These are phyloP conservation scores for Phyllosticta citribraziliensis DNA, from an alignment of 2,329 filamentous ascomycete genomes.

Conservation along the genomic window DNA sequence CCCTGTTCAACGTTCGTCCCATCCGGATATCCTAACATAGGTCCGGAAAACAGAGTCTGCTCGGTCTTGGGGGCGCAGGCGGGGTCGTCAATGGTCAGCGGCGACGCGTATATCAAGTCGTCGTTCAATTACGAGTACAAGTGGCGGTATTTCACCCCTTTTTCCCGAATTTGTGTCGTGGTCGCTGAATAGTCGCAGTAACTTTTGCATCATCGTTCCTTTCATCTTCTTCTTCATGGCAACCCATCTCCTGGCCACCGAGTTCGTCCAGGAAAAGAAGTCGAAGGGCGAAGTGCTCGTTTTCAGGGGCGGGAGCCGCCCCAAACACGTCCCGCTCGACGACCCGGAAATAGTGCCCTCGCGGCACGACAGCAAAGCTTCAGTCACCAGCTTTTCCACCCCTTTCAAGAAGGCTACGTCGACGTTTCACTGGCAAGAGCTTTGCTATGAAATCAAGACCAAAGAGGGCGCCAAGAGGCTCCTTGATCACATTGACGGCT, in stretches of 20 bases:
- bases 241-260: constrained; percentile 35
- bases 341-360: constrained; percentile 31
- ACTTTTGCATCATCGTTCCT: constrained; percentile 36
- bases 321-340: constrained; percentile 26
- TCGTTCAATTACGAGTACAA: constrained; percentile 28
- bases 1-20: constrained; percentile 38
- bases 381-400: constrained; percentile 24
- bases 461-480: constrained; percentile 67
- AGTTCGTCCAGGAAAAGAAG: constrained; percentile 39
- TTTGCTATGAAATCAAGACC: constrained; percentile 72
- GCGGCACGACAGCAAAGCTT: constrained; percentile 14
- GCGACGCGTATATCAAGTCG: constrained; percentile 28
- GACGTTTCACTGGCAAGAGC: constrained; percentile 77
- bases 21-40: constrained; percentile 18
- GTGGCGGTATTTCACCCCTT: constrained; percentile 24
- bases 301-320: constrained; percentile 35
- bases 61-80: constrained; percentile 32
- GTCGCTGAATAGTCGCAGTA: constrained; percentile 13
- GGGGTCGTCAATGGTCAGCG: constrained; percentile 28
- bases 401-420: constrained; percentile 55
- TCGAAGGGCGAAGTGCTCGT: constrained; percentile 43
- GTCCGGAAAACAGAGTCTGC: constrained; percentile 28
- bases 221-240: constrained; percentile 35
- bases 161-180: constrained; percentile 1
- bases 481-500: constrained; percentile 78